Evolutionary conservation across 345 rosid species (phyloP).

Genomic region (Eucalyptus rudis): DNA sequence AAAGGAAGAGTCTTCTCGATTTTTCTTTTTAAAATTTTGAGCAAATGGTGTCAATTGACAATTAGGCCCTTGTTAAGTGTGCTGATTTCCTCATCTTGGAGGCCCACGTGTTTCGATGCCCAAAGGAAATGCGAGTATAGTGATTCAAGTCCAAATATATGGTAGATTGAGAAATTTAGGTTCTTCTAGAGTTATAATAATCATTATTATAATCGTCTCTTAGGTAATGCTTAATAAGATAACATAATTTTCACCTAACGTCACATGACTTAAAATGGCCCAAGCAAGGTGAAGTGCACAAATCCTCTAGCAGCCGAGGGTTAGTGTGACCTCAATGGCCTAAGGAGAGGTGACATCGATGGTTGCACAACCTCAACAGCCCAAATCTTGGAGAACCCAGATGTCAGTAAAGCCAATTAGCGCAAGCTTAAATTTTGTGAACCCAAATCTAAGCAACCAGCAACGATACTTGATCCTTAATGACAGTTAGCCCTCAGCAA

Average conservation of each 20-base stretch:
- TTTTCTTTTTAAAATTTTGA: rapidly evolving
- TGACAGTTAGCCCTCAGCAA: rapidly evolving
- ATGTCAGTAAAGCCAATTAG: rapidly evolving
- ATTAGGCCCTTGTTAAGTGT: neutral
- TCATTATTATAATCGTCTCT: rapidly evolving
- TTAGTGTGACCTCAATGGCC: neutral
- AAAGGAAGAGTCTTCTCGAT: neutral
- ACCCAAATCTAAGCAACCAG: neutral
- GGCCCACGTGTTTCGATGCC: neutral
- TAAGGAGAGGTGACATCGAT: neutral
- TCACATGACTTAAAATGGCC: neutral
- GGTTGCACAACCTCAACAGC: neutral
- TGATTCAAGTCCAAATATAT: neutral
- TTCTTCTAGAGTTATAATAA: neutral
- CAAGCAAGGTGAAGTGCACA: rapidly evolving
- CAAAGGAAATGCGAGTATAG: neutral
- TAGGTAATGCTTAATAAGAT: neutral
- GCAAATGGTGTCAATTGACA: neutral
- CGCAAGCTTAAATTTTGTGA: rapidly evolving
- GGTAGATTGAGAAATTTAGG: neutral
- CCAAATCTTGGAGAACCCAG: neutral
- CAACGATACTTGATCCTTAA: too few species aligned
- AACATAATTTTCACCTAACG: neutral
- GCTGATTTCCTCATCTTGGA: neutral
- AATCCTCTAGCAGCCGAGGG: neutral